Evolutionary conservation across 805 yeast species (phyloP), one percentile per base, ranked within the genome.

Genomic region (Cyberlindnera veronae): DNA sequence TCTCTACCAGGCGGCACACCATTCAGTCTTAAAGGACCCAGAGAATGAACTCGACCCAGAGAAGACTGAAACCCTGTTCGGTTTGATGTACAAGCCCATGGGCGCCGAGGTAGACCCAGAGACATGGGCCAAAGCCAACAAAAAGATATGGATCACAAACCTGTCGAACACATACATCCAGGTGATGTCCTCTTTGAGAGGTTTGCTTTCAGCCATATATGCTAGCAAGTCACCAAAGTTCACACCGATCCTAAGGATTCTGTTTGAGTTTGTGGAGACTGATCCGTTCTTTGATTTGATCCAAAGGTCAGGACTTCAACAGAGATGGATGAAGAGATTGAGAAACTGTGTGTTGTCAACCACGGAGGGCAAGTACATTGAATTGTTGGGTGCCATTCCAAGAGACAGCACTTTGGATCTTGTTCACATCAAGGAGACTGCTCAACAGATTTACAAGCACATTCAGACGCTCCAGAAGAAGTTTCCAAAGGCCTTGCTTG

Each of bases 401-500:
- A 64, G 83, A 20, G 78, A 74, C 53, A 66, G 68, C 29, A 65
- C 79, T 0, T 57, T 83, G 7, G 75, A 69, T 29, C 62, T 81
- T 3, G 53, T 68, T 19, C 83, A 83, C 59, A 68, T 84, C 3
- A 67, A 76, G 33, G 72, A 77, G 31, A 66, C 81, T 5, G 77
- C 81, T 0, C 80, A 79, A 34, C 53, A 58, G 28, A 69, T 85
- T 16, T 67, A 79, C 8, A 60, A 61, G 3, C 69, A 70, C 23
- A 74, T 81, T 14, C 65, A 72, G 40, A 51, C 53, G 15, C 56
- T 83, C 20, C 85, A 81, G 47, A 81, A 76, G 44, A 61, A 77
- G 45, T 85, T 80, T 53, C 75, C 74, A 27, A 64, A 62, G 30
- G 82, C 87, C 0, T 60, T 85, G n/a, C 60, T 84, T 32, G 88